Conservation (phyloP, 2,329 filamentous ascomycete genomes). For the Fusarium sterilihyphosum region DNA sequence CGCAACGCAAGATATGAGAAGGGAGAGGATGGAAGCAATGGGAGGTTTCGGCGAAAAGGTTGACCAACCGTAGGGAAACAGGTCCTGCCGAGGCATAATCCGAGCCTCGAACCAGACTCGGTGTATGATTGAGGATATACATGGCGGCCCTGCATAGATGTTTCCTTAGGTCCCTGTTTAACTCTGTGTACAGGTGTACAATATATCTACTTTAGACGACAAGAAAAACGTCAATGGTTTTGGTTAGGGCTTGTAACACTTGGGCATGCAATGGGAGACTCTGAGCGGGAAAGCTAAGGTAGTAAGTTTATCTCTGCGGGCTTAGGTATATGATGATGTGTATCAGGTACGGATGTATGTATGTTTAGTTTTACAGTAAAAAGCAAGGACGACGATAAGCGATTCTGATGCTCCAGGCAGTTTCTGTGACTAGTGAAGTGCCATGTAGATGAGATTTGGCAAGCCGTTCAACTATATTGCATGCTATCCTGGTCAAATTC, state of each 20-base stretch:
- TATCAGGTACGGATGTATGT: neutral
- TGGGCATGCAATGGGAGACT: neutral
- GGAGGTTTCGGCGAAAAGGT: conserved; percentile 39
- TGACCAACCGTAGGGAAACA: conserved; percentile 38
- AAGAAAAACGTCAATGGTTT: conserved; percentile 39
- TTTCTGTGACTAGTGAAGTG: neutral
- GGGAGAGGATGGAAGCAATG: conserved; percentile 42
- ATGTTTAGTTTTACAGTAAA: neutral
- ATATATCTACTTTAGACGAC: conserved; percentile 61
- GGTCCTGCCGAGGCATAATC: conserved; percentile 42
- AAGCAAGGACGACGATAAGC: conserved; percentile 1
- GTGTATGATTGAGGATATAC: conserved; percentile 54
- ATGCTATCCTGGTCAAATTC: neutral
- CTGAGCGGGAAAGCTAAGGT: neutral
- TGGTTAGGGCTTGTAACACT: conserved; percentile 21
- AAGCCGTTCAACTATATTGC: neutral
- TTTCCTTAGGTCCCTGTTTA: conserved; percentile 57
- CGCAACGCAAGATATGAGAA: conserved; percentile 37
- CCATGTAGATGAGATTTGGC: neutral
- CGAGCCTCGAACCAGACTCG: conserved; percentile 46
- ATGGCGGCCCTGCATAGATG: conserved; percentile 60
- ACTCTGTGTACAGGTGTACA: conserved; percentile 64
- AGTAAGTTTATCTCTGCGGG: neutral
- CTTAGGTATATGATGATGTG: conserved; percentile 6
- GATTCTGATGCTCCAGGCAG: neutral